Base-by-base conservation (phyloP, 306 rosid species). In the Trifolium fragiferum region DNA sequence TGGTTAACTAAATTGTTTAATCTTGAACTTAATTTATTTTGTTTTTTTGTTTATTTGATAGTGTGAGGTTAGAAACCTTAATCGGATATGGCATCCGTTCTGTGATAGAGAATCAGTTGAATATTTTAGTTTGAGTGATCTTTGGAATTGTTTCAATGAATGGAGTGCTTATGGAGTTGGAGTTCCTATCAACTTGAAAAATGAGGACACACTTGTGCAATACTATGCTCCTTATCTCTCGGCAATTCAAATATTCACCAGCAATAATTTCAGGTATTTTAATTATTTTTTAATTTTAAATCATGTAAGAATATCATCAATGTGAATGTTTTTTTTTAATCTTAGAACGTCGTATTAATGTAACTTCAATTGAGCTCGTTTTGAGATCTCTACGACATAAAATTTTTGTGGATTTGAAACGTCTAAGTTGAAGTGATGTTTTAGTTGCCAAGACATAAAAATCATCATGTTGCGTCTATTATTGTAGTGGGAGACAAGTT, bases 141-240 rank as follows among this genome's bases (percentile, higher is more conserved):
- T 95, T 10, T 95, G 99, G 99, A 86, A 90, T 61, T 74, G 89
- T 53, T 95, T 76, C 53, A 92, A 89, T 68, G 97, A 95, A 87
- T 90, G 92, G 95, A 95, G 99, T 77, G 99, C 96, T 0, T 95
- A 95, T 62, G 99, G 99, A 6, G 92, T 97, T 14, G 97, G 96
- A 75, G 99, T 95, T 54, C 93, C 93, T 0, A 84, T 95, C 55
- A 44, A 80, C 66, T 72, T 92, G 70, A 73, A 71, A 88, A 74
- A 82, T 75, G 92, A 87, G n/a, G 97, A 95, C 8, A 87, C 89
- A 9, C 92, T 95, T 58, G 91, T 89, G 32, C 99, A 95, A 80
- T 95, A 90, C 81, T 95, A 92, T 70, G 99, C 92, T 3, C 99
- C 99, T 66, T 95, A 95, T 76, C 99, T 95, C 81, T 95, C 99